Percentiles rank a stretch among this genome's conserved stretches.
Conservation (phyloP, 148 eudicot genomes). For the Amaranthus hypochondriacus region DNA sequence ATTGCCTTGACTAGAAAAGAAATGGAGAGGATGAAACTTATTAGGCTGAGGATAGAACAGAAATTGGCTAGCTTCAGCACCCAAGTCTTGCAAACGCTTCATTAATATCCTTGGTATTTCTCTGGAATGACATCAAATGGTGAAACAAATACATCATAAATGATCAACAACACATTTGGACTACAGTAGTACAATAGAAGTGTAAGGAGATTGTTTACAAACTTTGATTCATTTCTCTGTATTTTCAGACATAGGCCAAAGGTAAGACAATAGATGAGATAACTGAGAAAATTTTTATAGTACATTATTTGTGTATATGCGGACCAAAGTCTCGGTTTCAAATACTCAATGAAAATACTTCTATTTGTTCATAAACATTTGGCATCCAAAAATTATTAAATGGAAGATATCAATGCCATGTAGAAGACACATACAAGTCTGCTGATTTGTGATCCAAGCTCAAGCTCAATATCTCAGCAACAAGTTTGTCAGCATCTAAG, state of each 20-base stretch:
- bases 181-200: not conserved
- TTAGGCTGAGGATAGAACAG: slow-evolving; percentile 48
- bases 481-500: slow-evolving; percentile 54
- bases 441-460: slow-evolving; percentile 29
- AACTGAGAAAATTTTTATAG: too few species aligned
- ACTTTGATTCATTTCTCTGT: too few species aligned
- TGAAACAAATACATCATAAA: not conserved
- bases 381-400: not conserved
- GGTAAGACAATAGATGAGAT: not conserved
- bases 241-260: not conserved
- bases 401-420: not conserved
- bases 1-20: slow-evolving; percentile 58
- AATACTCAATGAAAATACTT: not conserved
- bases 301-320: too few species aligned
- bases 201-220: not conserved
- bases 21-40: slow-evolving; percentile 73
- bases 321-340: not conserved
- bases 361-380: not conserved
- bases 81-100: slow-evolving; percentile 52
- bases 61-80: slow-evolving; percentile 86
- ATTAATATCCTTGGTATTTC: slow-evolving; percentile 57
- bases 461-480: slow-evolving; percentile 48
- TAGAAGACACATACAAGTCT: slow-evolving; percentile 66
- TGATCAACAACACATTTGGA: not conserved
- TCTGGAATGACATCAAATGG: slow-evolving; percentile 31